Percentiles rank a stretch among this genome's conserved stretches.
These are phyloP conservation scores for Singerocomus inundabilis DNA, from an alignment of 1,284 basidiomycete genomes.

Conservation along the genomic window DNA sequence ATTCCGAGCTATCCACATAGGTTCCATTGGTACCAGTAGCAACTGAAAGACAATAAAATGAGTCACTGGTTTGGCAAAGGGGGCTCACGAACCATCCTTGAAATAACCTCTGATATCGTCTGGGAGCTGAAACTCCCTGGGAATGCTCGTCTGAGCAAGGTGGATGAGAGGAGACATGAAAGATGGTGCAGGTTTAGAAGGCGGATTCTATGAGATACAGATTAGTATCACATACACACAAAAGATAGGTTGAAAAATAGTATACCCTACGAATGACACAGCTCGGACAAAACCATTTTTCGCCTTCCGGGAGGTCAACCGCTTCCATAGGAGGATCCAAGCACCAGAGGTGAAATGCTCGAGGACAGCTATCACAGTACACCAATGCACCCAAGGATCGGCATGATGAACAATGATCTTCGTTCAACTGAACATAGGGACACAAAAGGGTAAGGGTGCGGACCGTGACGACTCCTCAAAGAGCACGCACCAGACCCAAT, in stretches of 20 bases:
- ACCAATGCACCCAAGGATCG: conserved; percentile 77
- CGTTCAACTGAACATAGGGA: conserved; percentile 62
- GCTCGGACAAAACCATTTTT: conserved; percentile 90
- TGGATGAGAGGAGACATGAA: conserved; percentile 71
- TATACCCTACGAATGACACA: conserved; percentile 70
- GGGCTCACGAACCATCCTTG: conserved; percentile 66
- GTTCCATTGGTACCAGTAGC: conserved; percentile 69
- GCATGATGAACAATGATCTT: conserved; percentile 95
- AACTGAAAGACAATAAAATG: conserved; percentile 46
- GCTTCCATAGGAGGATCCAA: conserved; percentile 92
- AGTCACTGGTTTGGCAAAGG: conserved; percentile 12
- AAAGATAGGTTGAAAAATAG: conserved; percentile 12
- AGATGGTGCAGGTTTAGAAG: conserved; percentile 54
- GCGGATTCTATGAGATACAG: conserved; percentile 52
- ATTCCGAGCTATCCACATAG: conserved; percentile 75
- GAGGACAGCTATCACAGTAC: conserved; percentile 96
- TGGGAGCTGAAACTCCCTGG: conserved; percentile 86
- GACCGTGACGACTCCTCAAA: conserved; percentile 10
- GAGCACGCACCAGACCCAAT: conserved; percentile 39
- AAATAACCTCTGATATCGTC: conserved; percentile 86
- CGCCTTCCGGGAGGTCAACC: conserved; percentile 80
- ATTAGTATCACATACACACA: conserved; percentile 14
- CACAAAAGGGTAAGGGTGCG: conserved; percentile 19
- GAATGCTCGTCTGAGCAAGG: conserved; percentile 60
- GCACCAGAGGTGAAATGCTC: conserved; percentile 95